Evolutionary conservation across 371 early-diverging fungal species (phyloP).

Genomic region (Mortierella sp.): DNA sequence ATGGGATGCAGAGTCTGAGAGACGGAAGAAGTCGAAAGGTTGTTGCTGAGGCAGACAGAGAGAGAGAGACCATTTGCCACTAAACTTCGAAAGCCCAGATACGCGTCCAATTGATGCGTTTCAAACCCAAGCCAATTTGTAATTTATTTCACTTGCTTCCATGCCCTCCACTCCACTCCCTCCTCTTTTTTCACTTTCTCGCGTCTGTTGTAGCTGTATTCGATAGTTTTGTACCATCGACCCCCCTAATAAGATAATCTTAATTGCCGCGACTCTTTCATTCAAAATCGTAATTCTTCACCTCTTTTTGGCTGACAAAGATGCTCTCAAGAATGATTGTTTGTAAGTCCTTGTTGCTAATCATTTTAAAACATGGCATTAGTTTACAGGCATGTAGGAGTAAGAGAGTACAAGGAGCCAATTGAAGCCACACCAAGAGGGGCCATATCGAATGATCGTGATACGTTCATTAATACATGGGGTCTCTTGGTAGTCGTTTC

Average conservation of each 20-base stretch:
- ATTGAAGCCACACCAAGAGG: no score
- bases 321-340: neutral
- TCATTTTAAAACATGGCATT: no score
- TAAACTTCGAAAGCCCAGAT: no score
- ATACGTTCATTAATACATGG: neutral
- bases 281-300: no score
- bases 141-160: neutral
- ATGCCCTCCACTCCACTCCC: no score
- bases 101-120: no score
- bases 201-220: no score
- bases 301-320: neutral
- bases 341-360: neutral
- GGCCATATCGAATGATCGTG: no score
- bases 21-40: constrained; percentile 29
- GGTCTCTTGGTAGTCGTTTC: neutral
- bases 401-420: no score
- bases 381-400: no score
- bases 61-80: no score
- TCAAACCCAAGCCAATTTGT: no score
- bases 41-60: constrained; percentile 21
- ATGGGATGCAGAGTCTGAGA: constrained; percentile 45
- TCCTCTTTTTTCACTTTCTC: neutral
- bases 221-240: neutral
- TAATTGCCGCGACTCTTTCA: neutral
- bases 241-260: constrained; percentile 4